These are phyloP conservation scores for Globisporangium cylindrosporum DNA, from an alignment of 352 stramenopile genomes.

Conservation along the genomic window DNA sequence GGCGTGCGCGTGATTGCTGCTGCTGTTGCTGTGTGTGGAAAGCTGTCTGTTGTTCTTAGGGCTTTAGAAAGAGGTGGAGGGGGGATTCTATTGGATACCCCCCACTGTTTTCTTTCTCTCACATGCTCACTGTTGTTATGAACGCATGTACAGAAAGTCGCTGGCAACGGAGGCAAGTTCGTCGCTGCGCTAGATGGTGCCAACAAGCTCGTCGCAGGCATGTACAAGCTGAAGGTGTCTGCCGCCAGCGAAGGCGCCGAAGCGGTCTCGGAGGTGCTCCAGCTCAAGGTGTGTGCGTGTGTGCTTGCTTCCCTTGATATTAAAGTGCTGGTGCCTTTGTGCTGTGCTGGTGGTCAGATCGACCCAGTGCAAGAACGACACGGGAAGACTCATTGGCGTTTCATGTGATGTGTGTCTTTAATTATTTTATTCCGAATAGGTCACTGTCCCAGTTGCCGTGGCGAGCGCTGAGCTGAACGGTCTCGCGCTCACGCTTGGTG, in stretches of 20 bases:
- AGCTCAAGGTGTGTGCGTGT: constrained; percentile 43
- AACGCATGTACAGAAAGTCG: constrained; percentile 39
- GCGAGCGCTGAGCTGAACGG: constrained; percentile 54
- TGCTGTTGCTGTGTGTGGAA: not conserved
- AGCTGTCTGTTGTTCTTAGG: not conserved
- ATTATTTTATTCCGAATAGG: constrained; percentile 14
- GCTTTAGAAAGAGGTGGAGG: not conserved
- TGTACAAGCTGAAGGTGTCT: constrained; percentile 84
- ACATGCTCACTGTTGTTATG: not conserved
- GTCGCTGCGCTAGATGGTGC: constrained; percentile 36
- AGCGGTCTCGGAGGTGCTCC: constrained; percentile 55
- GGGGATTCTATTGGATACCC: too few species aligned
- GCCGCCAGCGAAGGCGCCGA: constrained; percentile 35
- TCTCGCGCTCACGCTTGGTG: constrained; percentile 39
- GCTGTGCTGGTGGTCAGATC: constrained; percentile 1
- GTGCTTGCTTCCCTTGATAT: not conserved
- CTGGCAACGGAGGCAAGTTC: constrained; percentile 62
- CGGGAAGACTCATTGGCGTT: not conserved
- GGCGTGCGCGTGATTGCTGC: not conserved
- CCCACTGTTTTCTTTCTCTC: not conserved
- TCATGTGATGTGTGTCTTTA: not conserved
- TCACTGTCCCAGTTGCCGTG: constrained; percentile 68
- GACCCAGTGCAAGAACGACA: constrained; percentile 2
- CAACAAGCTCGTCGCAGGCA: constrained; percentile 47
- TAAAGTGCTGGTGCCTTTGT: not conserved